Evolutionary conservation across 495 filamentous ascomycete species (phyloP), one percentile per base, ranked within the genome.

Genomic region (Jackrogersella minutella): DNA sequence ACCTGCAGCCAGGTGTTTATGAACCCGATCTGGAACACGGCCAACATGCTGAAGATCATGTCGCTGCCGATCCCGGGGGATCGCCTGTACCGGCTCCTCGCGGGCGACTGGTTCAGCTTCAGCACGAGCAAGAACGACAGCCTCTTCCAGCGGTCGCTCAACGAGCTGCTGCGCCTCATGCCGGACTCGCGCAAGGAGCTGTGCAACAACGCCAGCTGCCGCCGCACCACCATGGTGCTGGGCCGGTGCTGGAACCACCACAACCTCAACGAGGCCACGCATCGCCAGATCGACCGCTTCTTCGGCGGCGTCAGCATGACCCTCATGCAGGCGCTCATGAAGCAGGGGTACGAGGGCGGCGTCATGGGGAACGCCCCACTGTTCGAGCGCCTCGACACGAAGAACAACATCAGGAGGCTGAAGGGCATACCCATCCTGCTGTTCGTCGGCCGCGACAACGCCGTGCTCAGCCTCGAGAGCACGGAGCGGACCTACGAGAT

Each of bases 1-100:
- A 87, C 85, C 0, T 83, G 81, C 62, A 85, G 81, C 33, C 83
- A 88, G 30, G 87, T 90, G 1, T 90, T 91, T 77, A 82, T 87
- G 74, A 85, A 88, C 71, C 87, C 87, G 5, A 77, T 84, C 33
- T 90, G 85, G 78, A 76, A 73, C 26, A 77, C 76, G 4, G 73
- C 84, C 64, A 90, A 91, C 71, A 77, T 84, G 67, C 68, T 83
- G 61, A 90, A 90, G 76, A 82, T 82, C 28, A 71, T 73, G 36
- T 76, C 79, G 1, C 68, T 73, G 19, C 83, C 85, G 0, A 59
- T 86, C 3, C 73, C 78, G 2, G 74, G 81, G 6, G 81, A 86
- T 56, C 74, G 65, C 10, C 33, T 84, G 4, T 88, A 88, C 71
- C 64, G 59, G 16, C 28, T 72, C 24, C 33, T 82, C 16, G 77